These are phyloP conservation scores for Rhazya stricta DNA, from an alignment of 257 asterid genomes.

Conservation along the genomic window DNA sequence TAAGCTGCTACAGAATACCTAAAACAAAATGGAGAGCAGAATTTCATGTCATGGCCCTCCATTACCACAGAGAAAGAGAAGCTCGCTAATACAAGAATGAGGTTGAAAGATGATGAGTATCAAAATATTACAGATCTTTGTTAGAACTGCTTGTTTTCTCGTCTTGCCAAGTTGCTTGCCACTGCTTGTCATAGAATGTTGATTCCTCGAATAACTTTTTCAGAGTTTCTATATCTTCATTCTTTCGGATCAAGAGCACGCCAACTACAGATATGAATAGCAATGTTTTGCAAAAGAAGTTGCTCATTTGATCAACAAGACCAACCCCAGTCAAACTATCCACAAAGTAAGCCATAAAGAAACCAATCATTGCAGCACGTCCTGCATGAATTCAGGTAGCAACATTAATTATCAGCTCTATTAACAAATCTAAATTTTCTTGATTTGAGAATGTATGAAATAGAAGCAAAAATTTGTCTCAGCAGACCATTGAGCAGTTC, in stretches of 20 bases:
- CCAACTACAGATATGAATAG: constrained; percentile 73
- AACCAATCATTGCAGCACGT: constrained; percentile 97
- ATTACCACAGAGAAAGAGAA: constrained; percentile 5
- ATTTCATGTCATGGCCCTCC: constrained; percentile 4
- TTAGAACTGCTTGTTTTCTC: constrained; percentile 39
- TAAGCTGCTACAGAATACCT: neutral
- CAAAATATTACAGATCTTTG: constrained; percentile 22
- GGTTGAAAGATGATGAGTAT: neutral
- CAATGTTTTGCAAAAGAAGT: constrained; percentile 85
- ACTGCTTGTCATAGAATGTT: constrained; percentile 82
- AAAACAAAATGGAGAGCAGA: constrained; percentile 11
- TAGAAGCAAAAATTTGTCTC: neutral
- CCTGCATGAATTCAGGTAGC: constrained; percentile 43
- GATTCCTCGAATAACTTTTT: constrained; percentile 79
- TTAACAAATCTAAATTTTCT: neutral
- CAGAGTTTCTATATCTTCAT: constrained; percentile 69
- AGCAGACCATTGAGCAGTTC: constrained; percentile 80
- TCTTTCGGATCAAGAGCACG: constrained; percentile 79
- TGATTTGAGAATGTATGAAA: neutral
- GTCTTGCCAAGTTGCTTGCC: constrained; percentile 98
- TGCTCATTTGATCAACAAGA: constrained; percentile 90
- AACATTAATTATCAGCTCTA: constrained; percentile 2
- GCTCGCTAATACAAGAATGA: neutral
- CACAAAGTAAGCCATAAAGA: constrained; percentile 94
- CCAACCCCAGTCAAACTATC: constrained; percentile 91